These are phyloP conservation scores for Spergularia azorica DNA, from an alignment of 179 eudicot species.

Conservation along the genomic window DNA sequence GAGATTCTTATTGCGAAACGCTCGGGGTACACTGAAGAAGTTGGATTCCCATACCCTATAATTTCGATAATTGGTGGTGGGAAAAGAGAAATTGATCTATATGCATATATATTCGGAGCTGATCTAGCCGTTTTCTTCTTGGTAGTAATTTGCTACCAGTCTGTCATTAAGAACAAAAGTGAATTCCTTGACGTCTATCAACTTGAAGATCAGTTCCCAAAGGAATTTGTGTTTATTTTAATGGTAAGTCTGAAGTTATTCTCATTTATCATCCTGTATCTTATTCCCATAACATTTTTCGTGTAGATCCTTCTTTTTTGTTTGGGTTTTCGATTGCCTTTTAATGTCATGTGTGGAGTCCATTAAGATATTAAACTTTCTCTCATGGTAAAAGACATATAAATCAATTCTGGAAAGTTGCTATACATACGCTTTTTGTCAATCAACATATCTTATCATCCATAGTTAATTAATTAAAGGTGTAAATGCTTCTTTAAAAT, in stretches of 20 bases:
- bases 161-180: conserved; percentile 87
- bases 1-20: conserved; percentile 72
- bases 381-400: background rate
- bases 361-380: background rate
- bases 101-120: conserved; percentile 94
- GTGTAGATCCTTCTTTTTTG: background rate
- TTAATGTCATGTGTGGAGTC: background rate
- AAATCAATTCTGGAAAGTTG: background rate
- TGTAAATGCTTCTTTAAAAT: no score
- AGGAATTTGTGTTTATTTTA: conserved; percentile 84
- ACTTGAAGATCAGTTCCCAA: conserved; percentile 99
- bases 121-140: conserved; percentile 93
- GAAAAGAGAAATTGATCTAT: conserved; percentile 91
- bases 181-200: conserved; percentile 96
- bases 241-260: conserved; percentile 53
- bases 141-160: conserved; percentile 90
- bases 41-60: conserved; percentile 81
- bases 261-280: background rate
- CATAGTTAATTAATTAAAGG: background rate
- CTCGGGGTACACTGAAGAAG: conserved; percentile 59
- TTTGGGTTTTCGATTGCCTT: conserved; percentile 1
- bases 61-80: conserved; percentile 96
- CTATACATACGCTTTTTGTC: background rate
- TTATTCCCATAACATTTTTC: background rate
- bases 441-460: background rate